Evolutionary conservation across 2,329 filamentous ascomycete species (phyloP).

Genomic region (Parasarocladium wereldwijsianum): DNA sequence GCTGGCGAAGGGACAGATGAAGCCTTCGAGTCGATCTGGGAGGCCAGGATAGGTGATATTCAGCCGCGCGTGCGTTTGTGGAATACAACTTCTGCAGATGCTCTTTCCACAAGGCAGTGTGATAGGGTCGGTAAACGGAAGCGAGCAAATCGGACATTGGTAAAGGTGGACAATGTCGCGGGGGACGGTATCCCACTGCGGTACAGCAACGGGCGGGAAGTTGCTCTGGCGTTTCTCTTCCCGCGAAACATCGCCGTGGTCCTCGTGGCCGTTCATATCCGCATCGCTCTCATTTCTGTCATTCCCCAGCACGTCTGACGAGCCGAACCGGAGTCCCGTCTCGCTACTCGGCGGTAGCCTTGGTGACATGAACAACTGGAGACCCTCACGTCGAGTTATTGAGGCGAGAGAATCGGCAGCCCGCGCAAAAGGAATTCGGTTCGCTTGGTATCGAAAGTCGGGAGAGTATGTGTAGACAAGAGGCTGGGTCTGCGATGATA

Average conservation of each 20-base stretch:
- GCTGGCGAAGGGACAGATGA: constrained; percentile 55
- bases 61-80: constrained; percentile 44
- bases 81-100: constrained; percentile 63
- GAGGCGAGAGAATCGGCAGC: too few species aligned
- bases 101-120: constrained; percentile 72
- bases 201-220: constrained; percentile 2
- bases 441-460: too few species aligned
- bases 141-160: constrained; percentile 63
- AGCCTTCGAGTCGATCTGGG: constrained; percentile 51
- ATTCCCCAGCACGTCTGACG: constrained; percentile 1
- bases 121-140: constrained; percentile 51
- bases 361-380: constrained; percentile 13
- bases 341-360: constrained; percentile 9
- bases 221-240: constrained; percentile 1
- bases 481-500: too few species aligned
- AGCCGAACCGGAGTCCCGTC: constrained; percentile 7
- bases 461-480: too few species aligned
- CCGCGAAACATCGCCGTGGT: background rate
- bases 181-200: constrained; percentile 7
- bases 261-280: background rate
- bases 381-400: too few species aligned
- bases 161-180: constrained; percentile 46
- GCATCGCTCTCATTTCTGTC: background rate
- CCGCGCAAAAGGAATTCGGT: too few species aligned
- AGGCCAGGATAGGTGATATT: constrained; percentile 67